Percentiles rank a stretch among this genome's conserved stretches.
Evolutionary conservation across 352 stramenopile species (phyloP).

Genomic region (Phytophthora rubi): DNA sequence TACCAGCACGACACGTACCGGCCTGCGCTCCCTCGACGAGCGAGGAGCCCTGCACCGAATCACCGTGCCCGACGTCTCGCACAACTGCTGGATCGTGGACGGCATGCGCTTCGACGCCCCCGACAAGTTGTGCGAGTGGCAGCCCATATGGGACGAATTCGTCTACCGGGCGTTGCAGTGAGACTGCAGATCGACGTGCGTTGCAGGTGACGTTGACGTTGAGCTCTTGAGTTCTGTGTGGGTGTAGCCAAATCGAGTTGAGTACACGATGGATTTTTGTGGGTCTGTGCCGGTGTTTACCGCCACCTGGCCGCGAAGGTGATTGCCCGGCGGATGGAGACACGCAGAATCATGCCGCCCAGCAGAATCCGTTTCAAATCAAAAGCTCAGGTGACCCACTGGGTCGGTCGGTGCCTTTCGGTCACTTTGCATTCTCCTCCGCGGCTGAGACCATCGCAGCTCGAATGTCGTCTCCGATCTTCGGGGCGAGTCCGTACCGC

Average conservation of each 20-base stretch:
- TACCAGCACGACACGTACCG: conserved; percentile 34
- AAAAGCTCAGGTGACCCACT: background rate
- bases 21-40: conserved; percentile 27
- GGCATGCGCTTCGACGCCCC: background rate
- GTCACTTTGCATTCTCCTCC: background rate
- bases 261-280: background rate
- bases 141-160: conserved; percentile 12
- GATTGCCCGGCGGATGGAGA: conserved; percentile 5
- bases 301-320: background rate
- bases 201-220: background rate
- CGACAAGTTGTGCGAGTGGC: conserved; percentile 8
- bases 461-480: conserved; percentile 31
- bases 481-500: conserved; percentile 28
- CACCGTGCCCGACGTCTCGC: conserved; percentile 22
- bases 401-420: background rate
- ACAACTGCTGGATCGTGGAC: conserved; percentile 33
- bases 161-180: conserved; percentile 9
- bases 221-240: background rate
- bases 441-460: background rate
- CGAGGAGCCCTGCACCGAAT: conserved; percentile 19
- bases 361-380: conserved; percentile 14
- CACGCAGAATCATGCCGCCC: conserved; percentile 2
- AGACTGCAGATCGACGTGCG: background rate
- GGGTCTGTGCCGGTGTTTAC: conserved; percentile 8
- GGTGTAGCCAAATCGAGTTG: background rate